phyloP scores from a whole-genome alignment of 306 rosid genomes.

The Trifolium repens region DNA sequence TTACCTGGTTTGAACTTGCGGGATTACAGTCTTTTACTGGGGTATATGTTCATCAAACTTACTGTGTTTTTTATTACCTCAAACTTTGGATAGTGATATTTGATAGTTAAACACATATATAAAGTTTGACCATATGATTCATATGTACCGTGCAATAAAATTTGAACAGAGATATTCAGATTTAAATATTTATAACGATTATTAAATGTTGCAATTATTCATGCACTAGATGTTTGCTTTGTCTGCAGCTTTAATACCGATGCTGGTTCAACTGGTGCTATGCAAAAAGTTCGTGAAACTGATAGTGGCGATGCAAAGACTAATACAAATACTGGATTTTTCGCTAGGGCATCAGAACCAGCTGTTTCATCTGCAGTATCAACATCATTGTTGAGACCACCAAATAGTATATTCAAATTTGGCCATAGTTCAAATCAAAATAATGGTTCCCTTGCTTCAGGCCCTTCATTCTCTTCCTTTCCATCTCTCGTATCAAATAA shows the following conservation, averaged over 20 bases:
- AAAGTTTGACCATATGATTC: conserved; percentile 23
- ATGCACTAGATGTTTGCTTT: conserved; percentile 32
- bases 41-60: background rate
- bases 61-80: background rate
- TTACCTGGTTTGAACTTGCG: conserved; percentile 16
- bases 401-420: conserved; percentile 46
- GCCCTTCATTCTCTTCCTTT: conserved; percentile 45
- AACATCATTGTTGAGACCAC: conserved; percentile 45
- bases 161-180: conserved; percentile 1
- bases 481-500: conserved; percentile 45
- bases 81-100: background rate
- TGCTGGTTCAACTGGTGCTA: conserved; percentile 40
- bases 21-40: background rate
- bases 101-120: background rate
- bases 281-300: conserved; percentile 44
- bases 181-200: conserved; percentile 1
- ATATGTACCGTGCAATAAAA: background rate
- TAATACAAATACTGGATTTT: conserved; percentile 44
- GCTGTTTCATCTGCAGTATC: conserved; percentile 52
- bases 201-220: conserved; percentile 15
- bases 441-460: conserved; percentile 57
- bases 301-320: conserved; percentile 47
- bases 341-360: conserved; percentile 49
- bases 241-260: conserved; percentile 59
- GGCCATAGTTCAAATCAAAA: conserved; percentile 49